Conservation (phyloP, 176 grass and related monocot species). For the Pontederia crassipes region DNA sequence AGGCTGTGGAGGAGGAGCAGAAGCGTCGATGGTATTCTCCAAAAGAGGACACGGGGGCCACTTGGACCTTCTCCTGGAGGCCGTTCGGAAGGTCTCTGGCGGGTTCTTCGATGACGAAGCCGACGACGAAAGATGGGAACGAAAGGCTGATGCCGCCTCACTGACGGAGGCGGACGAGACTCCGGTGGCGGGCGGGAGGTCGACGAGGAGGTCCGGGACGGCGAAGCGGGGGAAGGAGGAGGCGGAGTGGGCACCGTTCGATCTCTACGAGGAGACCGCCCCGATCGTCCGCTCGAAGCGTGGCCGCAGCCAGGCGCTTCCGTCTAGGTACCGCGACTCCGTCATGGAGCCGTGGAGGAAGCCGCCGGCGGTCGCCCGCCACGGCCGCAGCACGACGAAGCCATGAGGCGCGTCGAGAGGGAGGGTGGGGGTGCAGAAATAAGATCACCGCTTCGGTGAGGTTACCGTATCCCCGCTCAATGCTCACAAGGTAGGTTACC, state of each 20-base stretch:
- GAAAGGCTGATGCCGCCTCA: not conserved
- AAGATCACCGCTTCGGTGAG: too few relatives aligned
- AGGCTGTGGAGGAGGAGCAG: too few relatives aligned
- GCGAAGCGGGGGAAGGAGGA: conserved; percentile 7
- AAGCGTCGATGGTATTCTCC: too few relatives aligned
- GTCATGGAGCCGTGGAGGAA: conserved; percentile 20
- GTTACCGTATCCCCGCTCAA: too few relatives aligned
- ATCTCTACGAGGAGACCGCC: conserved; percentile 18
- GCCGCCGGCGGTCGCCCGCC: not conserved
- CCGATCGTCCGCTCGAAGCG: conserved; percentile 27
- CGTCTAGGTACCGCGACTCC: conserved; percentile 23
- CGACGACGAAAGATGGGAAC: not conserved
- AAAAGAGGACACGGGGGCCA: not conserved
- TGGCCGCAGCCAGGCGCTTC: conserved; percentile 16
- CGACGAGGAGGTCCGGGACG: too few relatives aligned
- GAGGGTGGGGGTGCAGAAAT: too few relatives aligned
- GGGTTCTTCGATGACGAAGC: conserved; percentile 11
- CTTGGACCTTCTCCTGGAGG: conserved; percentile 19
- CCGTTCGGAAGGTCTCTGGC: conserved; percentile 18
- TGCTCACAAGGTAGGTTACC: too few relatives aligned
- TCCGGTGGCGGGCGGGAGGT: not conserved
- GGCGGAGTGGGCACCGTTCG: not conserved
- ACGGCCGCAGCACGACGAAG: not conserved
- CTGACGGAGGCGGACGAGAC: not conserved
- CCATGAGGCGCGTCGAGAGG: not conserved